Evolutionary conservation across 2,329 filamentous ascomycete species (phyloP), one percentile per base, ranked within the genome.

Genomic region (Dryadomyces quercivorus): DNA sequence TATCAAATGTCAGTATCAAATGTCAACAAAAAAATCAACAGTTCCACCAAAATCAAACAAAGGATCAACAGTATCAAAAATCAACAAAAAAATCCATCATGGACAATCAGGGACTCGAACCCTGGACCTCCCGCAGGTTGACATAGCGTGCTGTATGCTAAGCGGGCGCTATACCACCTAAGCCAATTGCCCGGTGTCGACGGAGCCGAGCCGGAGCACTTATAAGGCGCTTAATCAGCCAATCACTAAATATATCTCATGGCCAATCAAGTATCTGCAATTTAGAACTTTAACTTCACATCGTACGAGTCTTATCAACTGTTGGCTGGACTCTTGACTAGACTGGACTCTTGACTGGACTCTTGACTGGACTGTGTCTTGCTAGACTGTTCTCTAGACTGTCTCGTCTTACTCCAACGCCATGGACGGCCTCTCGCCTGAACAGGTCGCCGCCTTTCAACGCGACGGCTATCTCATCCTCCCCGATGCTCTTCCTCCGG

Each of bases 401-500:
- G 34, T 12, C 34, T 36, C 12, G 6, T 36, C 34, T 36, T 36
- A 6, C 34, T 12, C 12, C 34, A 36, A 12, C 34, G 6, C 36
- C 36, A 40, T 40, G 36, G 36, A 3, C 12, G 85, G 85, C 55
- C 85, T 96, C 56, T 85, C 84, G 16, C 69, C 81, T 46, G 75
- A 79, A 36, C 90, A 96, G 65, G 72, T 93, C 49, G 67, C 77
- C 50, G 74, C 77, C 63, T 97, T 94, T 75, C 68, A 85, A 61
- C 74, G 80, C 51, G 88, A 97, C 72, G 93, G 93, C 70, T 97
- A 94, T 72, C 84, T 97, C 57, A 78, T 97, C 63, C 79, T 98
- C 62, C 88, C 87, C 1, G 70, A 85, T 63, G 91, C 88, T 55
- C 80, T 97, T 44, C 75, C 76, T 10, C 75, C 76, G 0, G 66